These are phyloP conservation scores for Lippia alba DNA, from an alignment of 305 asterid genomes.

Conservation along the genomic window DNA sequence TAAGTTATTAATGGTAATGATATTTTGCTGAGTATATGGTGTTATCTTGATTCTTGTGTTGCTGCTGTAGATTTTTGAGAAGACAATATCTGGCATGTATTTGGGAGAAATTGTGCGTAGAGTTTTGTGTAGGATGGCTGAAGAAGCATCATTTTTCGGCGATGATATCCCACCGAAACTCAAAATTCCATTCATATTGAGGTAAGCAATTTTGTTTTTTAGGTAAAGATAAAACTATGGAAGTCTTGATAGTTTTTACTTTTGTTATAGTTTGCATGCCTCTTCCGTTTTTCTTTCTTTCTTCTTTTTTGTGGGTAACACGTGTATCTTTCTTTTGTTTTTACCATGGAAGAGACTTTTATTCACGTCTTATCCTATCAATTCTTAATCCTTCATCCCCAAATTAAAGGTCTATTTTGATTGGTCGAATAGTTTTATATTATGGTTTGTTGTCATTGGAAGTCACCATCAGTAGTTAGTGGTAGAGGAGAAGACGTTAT, in stretches of 20 bases:
- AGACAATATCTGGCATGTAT: constrained; percentile 87
- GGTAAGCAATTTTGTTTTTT: constrained; percentile 43
- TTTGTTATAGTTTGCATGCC: not conserved
- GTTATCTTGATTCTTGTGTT: constrained; percentile 19
- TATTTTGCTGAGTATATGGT: not conserved
- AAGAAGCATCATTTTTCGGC: constrained; percentile 80
- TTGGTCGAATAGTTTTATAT: no score
- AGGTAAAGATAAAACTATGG: not conserved
- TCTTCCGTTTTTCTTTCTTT: no score
- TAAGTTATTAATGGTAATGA: constrained; percentile 15
- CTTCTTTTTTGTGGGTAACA: no score
- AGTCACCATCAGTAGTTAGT: no score
- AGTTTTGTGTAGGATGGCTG: constrained; percentile 77
- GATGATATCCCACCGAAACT: constrained; percentile 71
- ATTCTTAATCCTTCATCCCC: not conserved
- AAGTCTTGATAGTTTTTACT: not conserved
- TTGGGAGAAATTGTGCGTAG: constrained; percentile 89
- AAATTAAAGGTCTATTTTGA: not conserved
- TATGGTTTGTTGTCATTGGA: no score
- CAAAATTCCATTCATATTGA: constrained; percentile 68
- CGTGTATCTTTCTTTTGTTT: constrained; percentile 10
- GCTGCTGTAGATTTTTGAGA: constrained; percentile 77
- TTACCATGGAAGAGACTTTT: not conserved
- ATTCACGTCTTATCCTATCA: not conserved
- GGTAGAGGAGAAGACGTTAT: no score